Percentiles rank a stretch among this genome's conserved stretches.
Conservation (phyloP, 116 monocot genomes). For the Papilionanthe hybrid region DNA sequence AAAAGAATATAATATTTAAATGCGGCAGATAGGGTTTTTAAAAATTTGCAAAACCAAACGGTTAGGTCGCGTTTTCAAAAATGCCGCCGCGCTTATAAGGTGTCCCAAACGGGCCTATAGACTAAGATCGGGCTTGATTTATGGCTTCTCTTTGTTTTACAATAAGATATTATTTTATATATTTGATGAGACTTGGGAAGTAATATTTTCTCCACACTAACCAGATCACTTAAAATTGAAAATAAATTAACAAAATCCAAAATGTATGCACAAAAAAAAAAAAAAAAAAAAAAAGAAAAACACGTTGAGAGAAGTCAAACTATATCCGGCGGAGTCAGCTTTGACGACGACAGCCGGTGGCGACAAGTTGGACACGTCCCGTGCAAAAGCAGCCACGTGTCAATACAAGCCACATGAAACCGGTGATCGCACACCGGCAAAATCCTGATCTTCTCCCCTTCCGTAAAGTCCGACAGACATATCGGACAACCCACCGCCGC, state of each 20-base stretch:
- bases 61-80: no score
- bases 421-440: constrained; percentile 44
- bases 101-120: no score
- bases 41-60: no score
- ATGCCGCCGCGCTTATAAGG: no score
- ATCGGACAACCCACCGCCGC: constrained; percentile 32
- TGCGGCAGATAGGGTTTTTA: no score
- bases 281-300: neutral
- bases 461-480: constrained; percentile 37
- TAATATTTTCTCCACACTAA: no score
- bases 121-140: no score
- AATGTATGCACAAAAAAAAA: neutral
- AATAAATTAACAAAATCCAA: neutral
- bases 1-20: no score
- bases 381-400: constrained; percentile 43
- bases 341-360: constrained; percentile 19
- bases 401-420: constrained; percentile 49
- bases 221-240: no score
- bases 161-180: no score
- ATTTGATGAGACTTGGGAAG: no score
- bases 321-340: neutral
- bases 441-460: constrained; percentile 39
- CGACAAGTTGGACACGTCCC: constrained; percentile 59
- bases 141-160: no score
- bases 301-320: neutral